phyloP scores from a whole-genome alignment of 805 yeast species.

The Wickerhamiella slavikovae region DNA sequence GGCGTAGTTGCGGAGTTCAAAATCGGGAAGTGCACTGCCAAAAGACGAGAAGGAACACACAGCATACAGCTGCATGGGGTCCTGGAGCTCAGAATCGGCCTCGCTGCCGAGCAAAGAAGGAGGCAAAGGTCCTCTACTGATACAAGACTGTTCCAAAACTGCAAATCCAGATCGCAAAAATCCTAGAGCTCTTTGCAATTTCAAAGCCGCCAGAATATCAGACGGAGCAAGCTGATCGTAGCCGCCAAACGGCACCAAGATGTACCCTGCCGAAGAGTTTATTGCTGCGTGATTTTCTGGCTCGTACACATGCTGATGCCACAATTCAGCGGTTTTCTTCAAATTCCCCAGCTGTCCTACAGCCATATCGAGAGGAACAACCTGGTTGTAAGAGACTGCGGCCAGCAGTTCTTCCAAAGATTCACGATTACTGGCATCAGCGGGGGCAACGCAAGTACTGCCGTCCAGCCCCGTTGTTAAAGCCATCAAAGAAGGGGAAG shows the following conservation, averaged over 20 bases:
- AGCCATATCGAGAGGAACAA: constrained; percentile 18
- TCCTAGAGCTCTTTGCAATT: constrained; percentile 23
- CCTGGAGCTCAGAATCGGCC: no score
- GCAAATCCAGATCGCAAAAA: constrained; percentile 16
- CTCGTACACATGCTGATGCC: constrained; percentile 25
- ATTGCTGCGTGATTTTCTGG: no score
- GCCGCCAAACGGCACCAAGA: constrained; percentile 33
- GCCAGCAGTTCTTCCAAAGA: constrained; percentile 19
- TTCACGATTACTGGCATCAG: constrained; percentile 17
- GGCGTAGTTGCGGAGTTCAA: constrained; percentile 19
- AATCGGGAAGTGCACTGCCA: constrained; percentile 26
- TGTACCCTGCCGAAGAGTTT: constrained; percentile 18
- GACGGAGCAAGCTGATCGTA: constrained; percentile 23
- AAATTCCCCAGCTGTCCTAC: constrained; percentile 13
- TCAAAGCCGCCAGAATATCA: constrained; percentile 28
- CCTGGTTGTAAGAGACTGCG: constrained; percentile 18
- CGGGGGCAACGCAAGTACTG: constrained; percentile 10
- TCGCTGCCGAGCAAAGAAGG: not conserved
- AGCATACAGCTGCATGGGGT: not conserved
- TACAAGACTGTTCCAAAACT: not conserved
- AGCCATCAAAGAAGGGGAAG: constrained; percentile 28
- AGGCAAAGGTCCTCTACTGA: not conserved
- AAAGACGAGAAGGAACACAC: constrained; percentile 4
- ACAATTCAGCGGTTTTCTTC: constrained; percentile 26
- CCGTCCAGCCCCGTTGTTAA: constrained; percentile 12